A percentile compares a stretch with the other conserved stretches of the same genome.
These are phyloP conservation scores for Stropharia rugosoannulata DNA, from an alignment of 768 basidiomycete genomes.

Conservation along the genomic window DNA sequence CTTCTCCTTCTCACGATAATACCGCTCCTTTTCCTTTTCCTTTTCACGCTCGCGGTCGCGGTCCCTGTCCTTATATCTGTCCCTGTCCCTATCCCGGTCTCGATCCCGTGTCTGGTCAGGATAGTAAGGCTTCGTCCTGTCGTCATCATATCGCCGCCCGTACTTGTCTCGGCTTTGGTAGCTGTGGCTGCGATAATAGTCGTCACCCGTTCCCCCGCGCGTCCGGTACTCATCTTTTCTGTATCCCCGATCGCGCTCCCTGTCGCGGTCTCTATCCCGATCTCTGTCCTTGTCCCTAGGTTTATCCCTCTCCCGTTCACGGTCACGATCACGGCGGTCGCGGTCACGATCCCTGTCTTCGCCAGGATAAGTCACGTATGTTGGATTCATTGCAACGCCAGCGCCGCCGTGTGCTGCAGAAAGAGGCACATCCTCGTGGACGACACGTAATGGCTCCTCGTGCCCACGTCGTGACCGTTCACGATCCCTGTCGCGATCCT, in stretches of 20 bases:
- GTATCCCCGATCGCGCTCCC: constrained; percentile 12
- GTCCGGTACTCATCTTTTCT: not conserved
- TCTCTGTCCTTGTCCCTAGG: constrained; percentile 11
- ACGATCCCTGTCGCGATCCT: constrained; percentile 14
- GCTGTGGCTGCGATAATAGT: constrained; percentile 11
- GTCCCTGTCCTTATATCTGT: constrained; percentile 9
- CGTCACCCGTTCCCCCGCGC: constrained; percentile 9
- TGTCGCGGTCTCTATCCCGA: constrained; percentile 17
- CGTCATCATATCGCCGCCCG: constrained; percentile 19
- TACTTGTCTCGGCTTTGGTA: constrained; percentile 15
- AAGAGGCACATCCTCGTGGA: constrained; percentile 21
- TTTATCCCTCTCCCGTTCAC: no score
- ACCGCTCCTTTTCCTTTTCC: constrained; percentile 13
- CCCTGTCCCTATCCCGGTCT: constrained; percentile 8
- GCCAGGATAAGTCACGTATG: constrained; percentile 16
- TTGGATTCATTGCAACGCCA: constrained; percentile 20
- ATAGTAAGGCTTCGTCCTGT: constrained; percentile 20
- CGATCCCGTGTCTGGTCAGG: constrained; percentile 6
- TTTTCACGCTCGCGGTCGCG: constrained; percentile 17
- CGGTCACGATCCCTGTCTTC: constrained; percentile 13
- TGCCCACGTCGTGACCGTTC: constrained; percentile 11
- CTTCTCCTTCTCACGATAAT: constrained; percentile 13
- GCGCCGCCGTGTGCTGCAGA: constrained; percentile 14
- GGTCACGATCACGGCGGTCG: constrained; percentile 11
- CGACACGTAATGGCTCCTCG: constrained; percentile 16